phyloP scores from a whole-genome alignment of 2,329 filamentous ascomycete species.

The Akanthomyces lecanii region DNA sequence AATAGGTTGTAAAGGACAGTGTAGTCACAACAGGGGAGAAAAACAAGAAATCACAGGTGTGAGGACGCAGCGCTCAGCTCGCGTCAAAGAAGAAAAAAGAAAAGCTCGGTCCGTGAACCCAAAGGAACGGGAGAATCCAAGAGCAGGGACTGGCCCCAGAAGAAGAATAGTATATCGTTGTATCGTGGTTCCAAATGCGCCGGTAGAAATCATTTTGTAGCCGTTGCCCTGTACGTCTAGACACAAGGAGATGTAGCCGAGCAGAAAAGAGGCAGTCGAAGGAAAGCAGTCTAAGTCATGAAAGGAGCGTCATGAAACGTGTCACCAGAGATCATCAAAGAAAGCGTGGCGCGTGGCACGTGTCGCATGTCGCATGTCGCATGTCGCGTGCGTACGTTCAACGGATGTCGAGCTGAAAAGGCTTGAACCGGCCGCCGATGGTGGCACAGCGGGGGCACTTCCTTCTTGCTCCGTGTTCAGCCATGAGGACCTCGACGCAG shows the following conservation, averaged over 20 bases:
- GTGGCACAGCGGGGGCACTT: constrained; percentile 77
- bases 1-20: constrained; percentile 17
- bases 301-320: constrained; percentile 3
- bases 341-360: background rate
- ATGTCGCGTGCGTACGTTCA: constrained; percentile 35
- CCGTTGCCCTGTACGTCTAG: constrained; percentile 15
- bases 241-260: constrained; percentile 1
- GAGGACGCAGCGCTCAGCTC: background rate
- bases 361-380: too few species aligned
- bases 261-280: background rate
- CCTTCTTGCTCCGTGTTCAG: constrained; percentile 68
- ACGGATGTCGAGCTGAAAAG: constrained; percentile 78
- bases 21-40: constrained; percentile 6
- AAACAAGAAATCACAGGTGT: background rate
- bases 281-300: background rate
- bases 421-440: constrained; percentile 76
- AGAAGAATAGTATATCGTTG: constrained; percentile 21
- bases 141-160: constrained; percentile 15
- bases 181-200: constrained; percentile 25
- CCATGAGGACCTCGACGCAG: constrained; percentile 77
- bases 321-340: constrained; percentile 1
- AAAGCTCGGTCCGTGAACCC: constrained; percentile 7
- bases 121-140: constrained; percentile 3
- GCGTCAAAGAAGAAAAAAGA: background rate
- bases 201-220: constrained; percentile 19